Conservation (phyloP, 495 filamentous ascomycete species). For the Penicillium parvum region DNA sequence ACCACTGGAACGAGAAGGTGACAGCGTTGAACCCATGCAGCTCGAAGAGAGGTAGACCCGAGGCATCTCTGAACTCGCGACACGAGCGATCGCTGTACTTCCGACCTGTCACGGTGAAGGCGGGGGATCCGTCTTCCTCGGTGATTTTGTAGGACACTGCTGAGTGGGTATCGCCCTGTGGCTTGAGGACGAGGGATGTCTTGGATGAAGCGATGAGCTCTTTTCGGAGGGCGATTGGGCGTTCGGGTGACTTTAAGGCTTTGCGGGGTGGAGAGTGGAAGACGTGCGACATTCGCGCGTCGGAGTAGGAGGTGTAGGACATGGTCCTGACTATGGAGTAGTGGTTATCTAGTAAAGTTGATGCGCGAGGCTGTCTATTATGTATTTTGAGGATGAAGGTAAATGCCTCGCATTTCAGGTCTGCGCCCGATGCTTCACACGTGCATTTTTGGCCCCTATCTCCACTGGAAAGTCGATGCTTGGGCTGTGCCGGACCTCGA, state of each 20-base stretch:
- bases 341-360: not conserved
- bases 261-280: slow-evolving; percentile 11
- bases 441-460: no score
- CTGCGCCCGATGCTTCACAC: no score
- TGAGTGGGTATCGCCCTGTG: slow-evolving; percentile 13
- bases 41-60: slow-evolving; percentile 27
- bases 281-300: slow-evolving; percentile 10
- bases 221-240: slow-evolving; percentile 22
- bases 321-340: not conserved
- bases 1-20: slow-evolving; percentile 13
- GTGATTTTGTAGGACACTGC: slow-evolving; percentile 23
- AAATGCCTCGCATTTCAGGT: no score
- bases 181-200: slow-evolving; percentile 18
- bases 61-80: slow-evolving; percentile 27
- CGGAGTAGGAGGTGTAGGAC: slow-evolving; percentile 17
- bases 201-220: slow-evolving; percentile 20
- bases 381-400: no score
- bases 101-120: slow-evolving; percentile 21
- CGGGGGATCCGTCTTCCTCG: slow-evolving; percentile 15
- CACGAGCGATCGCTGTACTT: slow-evolving; percentile 21
- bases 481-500: not conserved
- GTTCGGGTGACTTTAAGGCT: slow-evolving; percentile 17
- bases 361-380: not conserved
- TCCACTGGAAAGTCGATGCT: not conserved
- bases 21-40: slow-evolving; percentile 14